Evolutionary conservation across 768 basidiomycete species (phyloP).

Genomic region (Saitozyma sp.): DNA sequence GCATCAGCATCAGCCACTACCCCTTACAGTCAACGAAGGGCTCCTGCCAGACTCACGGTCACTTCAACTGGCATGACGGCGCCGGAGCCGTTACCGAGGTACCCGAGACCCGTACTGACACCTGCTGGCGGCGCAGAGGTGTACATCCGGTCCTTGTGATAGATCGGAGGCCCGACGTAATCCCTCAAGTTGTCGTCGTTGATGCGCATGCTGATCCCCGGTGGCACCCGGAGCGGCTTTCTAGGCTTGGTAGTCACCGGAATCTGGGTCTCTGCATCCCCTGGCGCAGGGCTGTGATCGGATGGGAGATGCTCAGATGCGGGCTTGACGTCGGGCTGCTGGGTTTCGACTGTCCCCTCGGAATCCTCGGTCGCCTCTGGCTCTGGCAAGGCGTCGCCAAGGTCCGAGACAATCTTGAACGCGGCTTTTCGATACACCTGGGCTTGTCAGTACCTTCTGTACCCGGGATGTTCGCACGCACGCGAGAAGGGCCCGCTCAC

Average conservation of each 20-base stretch:
- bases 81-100: constrained; percentile 92
- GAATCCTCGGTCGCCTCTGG: constrained; percentile 30
- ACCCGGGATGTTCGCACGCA: neutral
- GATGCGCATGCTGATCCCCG: constrained; percentile 73
- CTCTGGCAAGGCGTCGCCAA: constrained; percentile 85
- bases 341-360: constrained; percentile 58
- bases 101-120: constrained; percentile 91
- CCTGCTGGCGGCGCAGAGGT: constrained; percentile 76
- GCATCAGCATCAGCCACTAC: constrained; percentile 2
- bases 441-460: neutral
- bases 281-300: constrained; percentile 33
- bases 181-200: constrained; percentile 87
- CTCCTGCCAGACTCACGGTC: constrained; percentile 61
- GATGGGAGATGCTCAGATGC: constrained; percentile 46
- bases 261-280: constrained; percentile 48
- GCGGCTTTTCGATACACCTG: constrained; percentile 97
- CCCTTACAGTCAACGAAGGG: neutral
- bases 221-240: constrained; percentile 77
- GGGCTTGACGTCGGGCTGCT: constrained; percentile 57
- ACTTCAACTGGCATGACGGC: constrained; percentile 97
- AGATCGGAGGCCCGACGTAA: constrained; percentile 93
- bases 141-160: constrained; percentile 93
- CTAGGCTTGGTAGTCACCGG: constrained; percentile 73
- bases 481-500: constrained; percentile 53
- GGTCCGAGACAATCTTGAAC: constrained; percentile 80